These are phyloP conservation scores for Proteromonas lacertae DNA, from an alignment of 352 stramenopile species.

Conservation along the genomic window DNA sequence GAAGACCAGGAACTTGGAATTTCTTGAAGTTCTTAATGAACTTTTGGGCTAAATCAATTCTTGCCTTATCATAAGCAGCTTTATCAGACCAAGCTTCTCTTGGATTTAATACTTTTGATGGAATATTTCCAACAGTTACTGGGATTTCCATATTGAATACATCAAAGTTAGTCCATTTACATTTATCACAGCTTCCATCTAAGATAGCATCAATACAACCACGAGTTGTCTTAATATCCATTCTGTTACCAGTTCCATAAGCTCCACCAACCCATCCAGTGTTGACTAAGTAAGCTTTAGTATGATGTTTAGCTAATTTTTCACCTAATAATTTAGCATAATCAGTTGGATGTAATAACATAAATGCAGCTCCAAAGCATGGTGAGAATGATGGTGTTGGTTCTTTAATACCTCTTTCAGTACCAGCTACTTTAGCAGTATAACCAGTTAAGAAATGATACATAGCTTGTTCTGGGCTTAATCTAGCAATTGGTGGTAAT, in stretches of 20 bases:
- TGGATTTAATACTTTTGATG: conserved; percentile 46
- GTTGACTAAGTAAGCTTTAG: conserved; percentile 76
- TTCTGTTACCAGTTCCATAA: conserved; percentile 76
- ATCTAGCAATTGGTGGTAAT: conserved; percentile 67
- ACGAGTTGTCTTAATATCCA: conserved; percentile 80
- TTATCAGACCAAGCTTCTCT: conserved; percentile 61
- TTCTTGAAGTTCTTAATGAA: conserved; percentile 84
- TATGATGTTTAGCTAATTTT: conserved; percentile 72
- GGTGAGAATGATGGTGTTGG: conserved; percentile 70
- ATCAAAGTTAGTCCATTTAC: conserved; percentile 28
- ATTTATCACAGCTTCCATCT: conserved; percentile 63
- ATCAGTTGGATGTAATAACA: conserved; percentile 70
- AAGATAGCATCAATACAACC: conserved; percentile 77
- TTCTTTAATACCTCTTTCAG: conserved; percentile 76
- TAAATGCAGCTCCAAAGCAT: conserved; percentile 84
- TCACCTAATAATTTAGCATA: conserved; percentile 80
- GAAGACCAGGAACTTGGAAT: conserved; percentile 57
- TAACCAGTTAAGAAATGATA: conserved; percentile 94
- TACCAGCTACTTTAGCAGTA: conserved; percentile 89
- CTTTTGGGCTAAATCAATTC: conserved; percentile 63
- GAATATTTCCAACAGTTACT: conserved; percentile 34
- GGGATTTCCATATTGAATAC: conserved; percentile 76
- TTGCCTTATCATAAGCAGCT: conserved; percentile 43
- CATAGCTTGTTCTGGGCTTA: conserved; percentile 61
- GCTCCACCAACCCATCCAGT: conserved; percentile 76